Percentiles rank a stretch among this genome's conserved stretches.
Evolutionary conservation across 169 alveolate genomes (phyloP).

Genomic region (Cryptosporidium baileyi): DNA sequence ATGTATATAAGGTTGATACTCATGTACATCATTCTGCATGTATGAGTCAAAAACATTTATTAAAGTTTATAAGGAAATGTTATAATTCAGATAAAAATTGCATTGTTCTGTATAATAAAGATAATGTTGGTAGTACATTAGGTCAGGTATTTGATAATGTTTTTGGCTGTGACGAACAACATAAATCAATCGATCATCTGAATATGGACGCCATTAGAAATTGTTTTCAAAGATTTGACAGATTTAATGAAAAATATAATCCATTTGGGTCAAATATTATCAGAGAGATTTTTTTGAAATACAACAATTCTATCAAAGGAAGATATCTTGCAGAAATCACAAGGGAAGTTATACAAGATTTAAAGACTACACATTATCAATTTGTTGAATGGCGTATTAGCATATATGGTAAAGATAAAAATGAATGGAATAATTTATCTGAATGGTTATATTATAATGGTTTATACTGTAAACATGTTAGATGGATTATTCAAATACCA

Average conservation of each 20-base stretch:
- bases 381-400: conserved; percentile 92
- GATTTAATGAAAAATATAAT: conserved; percentile 88
- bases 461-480: conserved; percentile 75
- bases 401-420: conserved; percentile 86
- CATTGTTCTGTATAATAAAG: conserved; percentile 75
- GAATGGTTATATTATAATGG: conserved; percentile 86
- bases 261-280: conserved; percentile 87
- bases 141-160: conserved; percentile 78
- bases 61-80: conserved; percentile 82
- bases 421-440: conserved; percentile 90
- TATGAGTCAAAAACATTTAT: conserved; percentile 88
- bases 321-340: conserved; percentile 89
- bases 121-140: conserved; percentile 75
- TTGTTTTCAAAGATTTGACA: conserved; percentile 90
- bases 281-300: conserved; percentile 87
- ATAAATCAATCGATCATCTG: conserved; percentile 80
- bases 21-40: conserved; percentile 92
- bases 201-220: conserved; percentile 86
- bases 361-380: conserved; percentile 84
- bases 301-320: conserved; percentile 82
- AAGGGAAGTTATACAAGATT: conserved; percentile 82
- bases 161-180: conserved; percentile 77
- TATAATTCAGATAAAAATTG: conserved; percentile 70
- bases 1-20: conserved; percentile 90
- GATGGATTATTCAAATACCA: conserved; percentile 91